Percentiles rank a stretch among this genome's conserved stretches.
These are phyloP conservation scores for Acanthamoeba culbertsoni DNA, from an alignment of 208 protist species.

Conservation along the genomic window DNA sequence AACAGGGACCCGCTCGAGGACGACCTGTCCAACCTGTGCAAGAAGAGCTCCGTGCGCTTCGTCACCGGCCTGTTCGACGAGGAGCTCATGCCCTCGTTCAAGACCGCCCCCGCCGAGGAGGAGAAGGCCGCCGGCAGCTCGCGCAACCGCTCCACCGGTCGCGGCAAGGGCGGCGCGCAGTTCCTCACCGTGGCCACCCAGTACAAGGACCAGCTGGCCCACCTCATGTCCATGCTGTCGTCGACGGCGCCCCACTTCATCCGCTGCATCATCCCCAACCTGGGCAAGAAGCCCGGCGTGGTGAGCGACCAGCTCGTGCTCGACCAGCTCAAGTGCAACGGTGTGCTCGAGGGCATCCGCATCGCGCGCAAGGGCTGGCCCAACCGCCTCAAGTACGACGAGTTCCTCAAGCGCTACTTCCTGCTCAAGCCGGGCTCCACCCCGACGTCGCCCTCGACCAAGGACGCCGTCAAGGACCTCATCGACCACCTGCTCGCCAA, in stretches of 20 bases:
- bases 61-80: slow-evolving; percentile 75
- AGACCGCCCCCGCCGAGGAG: slow-evolving; percentile 21
- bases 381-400: slow-evolving; percentile 82
- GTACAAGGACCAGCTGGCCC: slow-evolving; percentile 80
- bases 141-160: slow-evolving; percentile 4
- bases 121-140: background rate
- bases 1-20: slow-evolving; percentile 84
- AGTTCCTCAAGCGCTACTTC: slow-evolving; percentile 84
- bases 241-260: slow-evolving; percentile 84
- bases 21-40: slow-evolving; percentile 76
- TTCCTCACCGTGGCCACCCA: slow-evolving; percentile 80
- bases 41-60: slow-evolving; percentile 66
- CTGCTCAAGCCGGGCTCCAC: slow-evolving; percentile 27
- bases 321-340: slow-evolving; percentile 84
- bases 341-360: slow-evolving; percentile 87
- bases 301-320: slow-evolving; percentile 76
- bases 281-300: slow-evolving; percentile 75
- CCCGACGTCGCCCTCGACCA: slow-evolving; percentile 58
- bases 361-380: slow-evolving; percentile 85
- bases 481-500: slow-evolving; percentile 74
- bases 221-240: slow-evolving; percentile 80
- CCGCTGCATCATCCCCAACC: slow-evolving; percentile 86
- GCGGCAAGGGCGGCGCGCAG: slow-evolving; percentile 67
- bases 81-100: slow-evolving; percentile 48
- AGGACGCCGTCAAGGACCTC: slow-evolving; percentile 68